Conservation (phyloP, 129 eudicot species). For the Daucus carota region DH1_v3.0 NC_030381.2:5457501-5458000, state of each 20-base stretch:
- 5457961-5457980: no score
- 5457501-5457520: neutral
- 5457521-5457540: neutral
- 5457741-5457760: conserved; percentile 81
- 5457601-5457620: neutral
- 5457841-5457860: no score
- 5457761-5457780: conserved; percentile 68
- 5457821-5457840: no score
- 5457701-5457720: conserved; percentile 3
- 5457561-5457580: neutral
- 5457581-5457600: neutral
- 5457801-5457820: no score
- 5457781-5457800: conserved; percentile 86
- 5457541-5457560: neutral
- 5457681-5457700: neutral
- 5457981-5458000: no score
- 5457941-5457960: no score
- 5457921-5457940: no score
- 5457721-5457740: conserved; percentile 69
- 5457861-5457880: no score
- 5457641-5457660: neutral
- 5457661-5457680: conserved; percentile 13
- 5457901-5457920: no score
- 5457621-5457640: neutral
- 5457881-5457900: no score